phyloP scores from a whole-genome alignment of 106 monocot species.

The Dioscorea alata region DNA sequence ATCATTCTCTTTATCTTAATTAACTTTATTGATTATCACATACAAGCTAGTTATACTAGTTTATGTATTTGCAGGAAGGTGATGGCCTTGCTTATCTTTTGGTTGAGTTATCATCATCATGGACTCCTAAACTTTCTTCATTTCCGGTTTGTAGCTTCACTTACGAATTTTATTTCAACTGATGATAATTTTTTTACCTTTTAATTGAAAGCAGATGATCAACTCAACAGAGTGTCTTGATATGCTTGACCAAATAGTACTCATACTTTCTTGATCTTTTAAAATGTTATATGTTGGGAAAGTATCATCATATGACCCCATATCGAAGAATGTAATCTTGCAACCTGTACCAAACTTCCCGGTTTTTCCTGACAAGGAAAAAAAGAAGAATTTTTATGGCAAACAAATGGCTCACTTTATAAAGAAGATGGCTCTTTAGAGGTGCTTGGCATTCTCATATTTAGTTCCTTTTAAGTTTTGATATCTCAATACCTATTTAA shows the following conservation, averaged over 20 bases:
- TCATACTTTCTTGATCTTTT: too few relatives aligned
- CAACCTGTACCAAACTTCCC: slow-evolving; percentile 55
- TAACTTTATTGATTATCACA: too few relatives aligned
- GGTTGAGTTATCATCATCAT: slow-evolving; percentile 80
- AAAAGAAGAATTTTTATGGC: slow-evolving; percentile 11
- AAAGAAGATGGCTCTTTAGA: slow-evolving; percentile 88
- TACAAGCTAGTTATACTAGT: not conserved
- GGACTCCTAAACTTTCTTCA: slow-evolving; percentile 90
- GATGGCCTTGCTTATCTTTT: slow-evolving; percentile 78
- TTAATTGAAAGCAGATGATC: too few relatives aligned
- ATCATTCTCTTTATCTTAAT: too few relatives aligned
- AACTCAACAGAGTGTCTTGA: too few relatives aligned
- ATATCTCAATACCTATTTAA: too few relatives aligned
- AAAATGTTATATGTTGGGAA: slow-evolving; percentile 55
- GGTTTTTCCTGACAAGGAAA: slow-evolving; percentile 21
- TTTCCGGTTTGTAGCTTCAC: too few relatives aligned
- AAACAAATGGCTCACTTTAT: slow-evolving; percentile 35
- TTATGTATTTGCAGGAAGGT: slow-evolving; percentile 54
- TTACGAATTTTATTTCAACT: too few relatives aligned
- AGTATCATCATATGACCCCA: slow-evolving; percentile 57
- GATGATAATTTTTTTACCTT: too few relatives aligned
- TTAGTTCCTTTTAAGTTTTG: too few relatives aligned
- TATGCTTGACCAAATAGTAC: too few relatives aligned
- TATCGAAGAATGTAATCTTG: slow-evolving; percentile 39
- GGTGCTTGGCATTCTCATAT: too few relatives aligned